phyloP scores from a whole-genome alignment of 2,329 filamentous ascomycete species.

The Alternaria rosae region DNA sequence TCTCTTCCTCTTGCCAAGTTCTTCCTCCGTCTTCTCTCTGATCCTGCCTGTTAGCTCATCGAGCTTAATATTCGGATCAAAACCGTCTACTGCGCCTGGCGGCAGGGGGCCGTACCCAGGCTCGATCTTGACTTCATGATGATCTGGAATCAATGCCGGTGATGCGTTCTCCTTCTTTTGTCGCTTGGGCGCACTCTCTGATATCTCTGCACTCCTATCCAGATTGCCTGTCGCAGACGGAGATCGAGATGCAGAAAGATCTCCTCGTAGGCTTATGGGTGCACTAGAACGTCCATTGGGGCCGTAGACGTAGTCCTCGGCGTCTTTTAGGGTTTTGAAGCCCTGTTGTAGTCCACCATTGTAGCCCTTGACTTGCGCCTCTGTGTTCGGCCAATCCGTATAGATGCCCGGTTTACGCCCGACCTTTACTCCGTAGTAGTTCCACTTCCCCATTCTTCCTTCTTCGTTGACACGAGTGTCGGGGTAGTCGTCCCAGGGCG shows the following conservation, averaged over 20 bases:
- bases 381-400: slow-evolving; percentile 72
- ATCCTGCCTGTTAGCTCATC: slow-evolving; percentile 62
- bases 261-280: slow-evolving; percentile 37
- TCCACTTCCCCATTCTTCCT: slow-evolving; percentile 49
- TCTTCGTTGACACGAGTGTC: slow-evolving; percentile 3
- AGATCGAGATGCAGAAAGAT: slow-evolving; percentile 36
- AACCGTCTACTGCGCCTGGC: slow-evolving; percentile 65
- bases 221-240: slow-evolving; percentile 30
- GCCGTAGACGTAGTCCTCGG: slow-evolving; percentile 73
- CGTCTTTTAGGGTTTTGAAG: slow-evolving; percentile 67
- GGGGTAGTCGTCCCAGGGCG: slow-evolving; percentile 8
- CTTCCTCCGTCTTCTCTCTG: slow-evolving; percentile 62
- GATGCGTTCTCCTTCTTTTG: slow-evolving; percentile 44
- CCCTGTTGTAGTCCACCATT: slow-evolving; percentile 67
- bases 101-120: slow-evolving; percentile 65
- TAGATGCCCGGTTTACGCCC: slow-evolving; percentile 69
- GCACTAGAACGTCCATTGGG: slow-evolving; percentile 37
- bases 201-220: slow-evolving; percentile 14
- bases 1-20: slow-evolving; percentile 56
- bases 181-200: slow-evolving; percentile 44
- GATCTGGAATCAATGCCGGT: slow-evolving; percentile 13
- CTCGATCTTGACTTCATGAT: slow-evolving; percentile 41
- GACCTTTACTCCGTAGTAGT: slow-evolving; percentile 67
- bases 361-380: slow-evolving; percentile 76
- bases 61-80: slow-evolving; percentile 65